phyloP scores from a whole-genome alignment of 176 grass and related monocot genomes.

The Eleusine indica region DNA sequence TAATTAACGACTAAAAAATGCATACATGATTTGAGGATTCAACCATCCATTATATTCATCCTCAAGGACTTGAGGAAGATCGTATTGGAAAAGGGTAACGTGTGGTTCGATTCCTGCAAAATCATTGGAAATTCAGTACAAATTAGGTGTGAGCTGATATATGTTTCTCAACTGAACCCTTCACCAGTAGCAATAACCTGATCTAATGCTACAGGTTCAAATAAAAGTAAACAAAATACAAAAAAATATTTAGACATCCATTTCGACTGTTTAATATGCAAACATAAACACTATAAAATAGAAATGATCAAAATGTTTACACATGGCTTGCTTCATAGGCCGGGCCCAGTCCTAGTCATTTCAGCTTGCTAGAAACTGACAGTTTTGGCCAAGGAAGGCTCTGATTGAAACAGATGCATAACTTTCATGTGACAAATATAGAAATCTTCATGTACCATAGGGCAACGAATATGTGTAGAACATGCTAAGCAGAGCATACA shows the following conservation, averaged over 20 bases:
- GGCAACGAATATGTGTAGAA: background rate
- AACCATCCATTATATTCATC: conserved; percentile 61
- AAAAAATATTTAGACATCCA: background rate
- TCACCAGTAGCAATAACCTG: background rate
- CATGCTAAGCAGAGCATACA: background rate
- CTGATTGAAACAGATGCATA: background rate
- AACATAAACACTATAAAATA: too few species aligned
- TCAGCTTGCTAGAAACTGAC: background rate
- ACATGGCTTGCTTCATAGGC: background rate
- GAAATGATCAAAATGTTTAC: too few species aligned
- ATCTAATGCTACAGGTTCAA: background rate
- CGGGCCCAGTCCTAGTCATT: background rate
- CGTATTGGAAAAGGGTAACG: conserved; percentile 47
- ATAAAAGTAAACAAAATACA: too few species aligned
- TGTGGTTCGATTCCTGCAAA: conserved; percentile 51
- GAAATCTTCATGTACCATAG: background rate
- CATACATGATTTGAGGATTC: conserved; percentile 50
- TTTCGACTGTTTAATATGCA: background rate
- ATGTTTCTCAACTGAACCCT: background rate
- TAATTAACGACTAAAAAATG: background rate
- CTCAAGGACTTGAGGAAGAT: conserved; percentile 60
- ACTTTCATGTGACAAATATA: background rate
- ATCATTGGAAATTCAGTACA: background rate
- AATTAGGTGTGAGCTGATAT: background rate
- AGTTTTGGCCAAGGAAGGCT: background rate